Base-by-base conservation (phyloP, 1,284 basidiomycete species). In the Mycosarcoma maydis region DNA sequence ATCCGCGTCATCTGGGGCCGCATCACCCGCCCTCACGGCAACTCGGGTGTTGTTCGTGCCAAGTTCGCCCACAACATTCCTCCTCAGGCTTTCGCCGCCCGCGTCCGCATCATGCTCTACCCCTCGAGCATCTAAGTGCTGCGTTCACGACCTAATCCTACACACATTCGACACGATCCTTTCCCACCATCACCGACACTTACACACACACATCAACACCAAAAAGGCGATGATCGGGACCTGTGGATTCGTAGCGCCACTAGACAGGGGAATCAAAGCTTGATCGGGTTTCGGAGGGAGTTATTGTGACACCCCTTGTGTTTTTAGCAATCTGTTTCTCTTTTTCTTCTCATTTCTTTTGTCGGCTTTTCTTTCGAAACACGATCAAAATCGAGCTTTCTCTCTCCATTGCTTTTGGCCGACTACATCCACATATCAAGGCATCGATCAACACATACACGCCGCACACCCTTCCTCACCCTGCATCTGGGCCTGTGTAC, bases 1-100 rank as follows among this genome's bases (percentile, higher is more conserved):
- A 87, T 96, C 83, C 91, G 94, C 77, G 92, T 97, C 73, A 94
- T 97, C 86, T 97, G 94, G 93, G 94, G 94, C 90, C 92, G 62
- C 34, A 75, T 77, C 72, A 80, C 80, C 50, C 82, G 78, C 54
- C 57, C 70, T 55, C 83, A 72, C 75, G 81, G 95, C 77, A 92
- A 90, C 86, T 92, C 89, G 74, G 96, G 95, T 83, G 93, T 94
- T 79, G 95, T 98, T 82, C 95, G 95, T 86, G 90, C 91, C 86
- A 97, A 98, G 88, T 98, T 98, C 89, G 87, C 87, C 77, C 88
- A 89, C 82, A 98, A 98, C 88, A 90, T 98, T 79, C 95, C 96
- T 77, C 92, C 96, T 72, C 90, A 91, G 82, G 89, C 92, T 65
- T 98, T 98, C 84, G 94, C 95, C 84, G 94, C 94, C 64, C 88